Evolutionary conservation across 23 red algal genomes (phyloP).

Genomic region (Chondrus crispus): DNA sequence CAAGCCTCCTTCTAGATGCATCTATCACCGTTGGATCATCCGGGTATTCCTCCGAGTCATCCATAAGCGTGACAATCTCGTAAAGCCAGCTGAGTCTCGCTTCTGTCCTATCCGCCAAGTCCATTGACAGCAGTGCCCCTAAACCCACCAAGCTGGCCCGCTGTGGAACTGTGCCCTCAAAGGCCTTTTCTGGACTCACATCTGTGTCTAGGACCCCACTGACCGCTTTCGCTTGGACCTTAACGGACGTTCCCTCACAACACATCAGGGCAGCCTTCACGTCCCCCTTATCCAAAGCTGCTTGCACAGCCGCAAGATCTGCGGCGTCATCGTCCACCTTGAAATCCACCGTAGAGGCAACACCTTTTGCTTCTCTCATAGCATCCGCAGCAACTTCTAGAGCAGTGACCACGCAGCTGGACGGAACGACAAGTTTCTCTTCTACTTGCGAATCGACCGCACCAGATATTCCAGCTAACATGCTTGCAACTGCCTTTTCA

Average conservation of each 20-base stretch:
- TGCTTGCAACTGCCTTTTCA: not conserved
- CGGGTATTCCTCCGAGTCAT: constrained; percentile 8
- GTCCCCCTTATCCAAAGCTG: constrained; percentile 25
- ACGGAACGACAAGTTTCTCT: not conserved
- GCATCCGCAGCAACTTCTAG: constrained; percentile 38
- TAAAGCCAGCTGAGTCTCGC: constrained; percentile 55
- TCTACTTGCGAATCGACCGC: constrained; percentile 2
- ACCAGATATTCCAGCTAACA: not conserved
- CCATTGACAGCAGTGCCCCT: constrained; percentile 51
- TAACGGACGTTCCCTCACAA: constrained; percentile 11
- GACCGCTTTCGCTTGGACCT: constrained; percentile 41
- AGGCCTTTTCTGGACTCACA: constrained; percentile 38
- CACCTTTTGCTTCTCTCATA: constrained; percentile 1
- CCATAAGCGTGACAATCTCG: constrained; percentile 55
- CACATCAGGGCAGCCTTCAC: constrained; percentile 12
- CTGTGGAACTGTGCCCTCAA: constrained; percentile 9
- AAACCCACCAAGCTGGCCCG: constrained; percentile 7
- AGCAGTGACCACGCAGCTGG: not conserved
- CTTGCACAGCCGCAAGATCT: constrained; percentile 37
- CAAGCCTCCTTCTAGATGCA: not conserved
- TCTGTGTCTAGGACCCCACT: constrained; percentile 31
- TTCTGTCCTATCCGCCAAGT: constrained; percentile 44
- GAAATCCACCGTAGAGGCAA: constrained; percentile 4
- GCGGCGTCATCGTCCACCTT: not conserved
- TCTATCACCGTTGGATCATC: not conserved